phyloP scores from a whole-genome alignment of 2,329 filamentous ascomycete species.

The Tolypocladium ophioglossoides region DNA sequence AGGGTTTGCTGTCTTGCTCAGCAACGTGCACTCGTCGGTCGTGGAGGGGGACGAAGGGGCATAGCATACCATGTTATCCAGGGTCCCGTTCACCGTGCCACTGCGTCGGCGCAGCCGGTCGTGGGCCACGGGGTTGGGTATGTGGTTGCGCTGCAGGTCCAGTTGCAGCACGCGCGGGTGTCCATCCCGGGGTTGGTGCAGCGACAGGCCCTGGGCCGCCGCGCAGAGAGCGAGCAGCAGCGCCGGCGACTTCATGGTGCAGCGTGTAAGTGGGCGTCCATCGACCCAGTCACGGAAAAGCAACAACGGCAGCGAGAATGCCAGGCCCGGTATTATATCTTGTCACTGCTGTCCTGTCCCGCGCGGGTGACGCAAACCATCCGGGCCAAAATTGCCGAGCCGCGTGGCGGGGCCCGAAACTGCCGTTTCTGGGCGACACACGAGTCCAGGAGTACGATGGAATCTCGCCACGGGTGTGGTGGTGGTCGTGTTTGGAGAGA shows the following conservation, averaged over 20 bases:
- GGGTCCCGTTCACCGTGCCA: slow-evolving; percentile 28
- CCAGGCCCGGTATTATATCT: too few species aligned
- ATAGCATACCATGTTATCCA: slow-evolving; percentile 52
- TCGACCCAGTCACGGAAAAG: not conserved
- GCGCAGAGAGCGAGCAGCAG: slow-evolving; percentile 10
- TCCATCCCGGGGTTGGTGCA: slow-evolving; percentile 19
- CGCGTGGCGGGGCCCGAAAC: not conserved
- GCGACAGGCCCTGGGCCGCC: slow-evolving; percentile 9
- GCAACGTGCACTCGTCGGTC: not conserved
- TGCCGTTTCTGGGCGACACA: not conserved
- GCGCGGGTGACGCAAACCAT: not conserved
- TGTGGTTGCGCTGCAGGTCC: slow-evolving; percentile 24
- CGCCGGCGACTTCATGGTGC: slow-evolving; percentile 25
- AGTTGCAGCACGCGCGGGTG: slow-evolving; percentile 35
- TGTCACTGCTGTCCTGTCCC: too few species aligned
- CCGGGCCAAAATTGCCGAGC: not conserved
- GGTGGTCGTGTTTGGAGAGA: not conserved
- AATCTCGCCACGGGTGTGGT: not conserved
- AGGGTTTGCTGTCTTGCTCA: slow-evolving; percentile 38
- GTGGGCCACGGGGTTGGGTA: slow-evolving; percentile 30
- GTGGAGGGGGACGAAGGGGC: not conserved
- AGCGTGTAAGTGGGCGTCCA: not conserved
- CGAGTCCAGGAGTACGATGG: too few species aligned
- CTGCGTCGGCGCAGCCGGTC: slow-evolving; percentile 32
- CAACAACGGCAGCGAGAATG: too few species aligned